Percentiles rank a stretch among this genome's conserved stretches.
Conservation (phyloP, 345 rosid species). For the Xanthoceras sorbifolium region DNA sequence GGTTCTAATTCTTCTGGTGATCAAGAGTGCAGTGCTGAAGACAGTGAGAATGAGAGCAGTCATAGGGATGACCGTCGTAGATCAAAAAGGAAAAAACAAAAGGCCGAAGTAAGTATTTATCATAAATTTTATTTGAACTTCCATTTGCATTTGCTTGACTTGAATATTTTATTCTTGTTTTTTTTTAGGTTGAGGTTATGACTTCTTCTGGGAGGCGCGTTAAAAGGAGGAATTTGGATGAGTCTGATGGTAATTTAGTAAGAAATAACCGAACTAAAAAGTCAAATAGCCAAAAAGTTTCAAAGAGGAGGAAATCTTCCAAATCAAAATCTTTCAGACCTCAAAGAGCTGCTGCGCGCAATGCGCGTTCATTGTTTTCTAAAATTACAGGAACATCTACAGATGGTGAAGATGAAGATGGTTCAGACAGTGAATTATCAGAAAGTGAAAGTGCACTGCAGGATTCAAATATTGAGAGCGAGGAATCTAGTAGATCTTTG, state of each 20-base stretch:
- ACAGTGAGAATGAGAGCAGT: conserved; percentile 60
- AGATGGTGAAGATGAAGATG: conserved; percentile 72
- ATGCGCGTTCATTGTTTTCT: conserved; percentile 83
- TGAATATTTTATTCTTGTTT: conserved; percentile 6
- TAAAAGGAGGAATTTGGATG: conserved; percentile 83
- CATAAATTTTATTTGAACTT: neutral
- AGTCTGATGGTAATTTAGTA: conserved; percentile 52
- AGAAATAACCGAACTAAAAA: conserved; percentile 50
- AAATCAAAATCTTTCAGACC: conserved; percentile 78
- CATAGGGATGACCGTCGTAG: conserved; percentile 62
- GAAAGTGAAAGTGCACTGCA: conserved; percentile 67
- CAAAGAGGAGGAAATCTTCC: conserved; percentile 55
- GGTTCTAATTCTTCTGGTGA: conserved; percentile 61
- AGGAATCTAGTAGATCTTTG: conserved; percentile 63
- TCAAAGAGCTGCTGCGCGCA: conserved; percentile 92
- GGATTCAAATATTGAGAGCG: conserved; percentile 61
- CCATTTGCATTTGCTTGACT: conserved; percentile 15
- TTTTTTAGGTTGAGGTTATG: conserved; percentile 69
- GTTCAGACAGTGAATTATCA: conserved; percentile 67
- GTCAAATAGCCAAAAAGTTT: conserved; percentile 54
- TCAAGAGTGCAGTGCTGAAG: conserved; percentile 60
- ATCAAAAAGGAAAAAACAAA: conserved; percentile 71
- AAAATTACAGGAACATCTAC: conserved; percentile 79
- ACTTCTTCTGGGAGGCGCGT: conserved; percentile 94
- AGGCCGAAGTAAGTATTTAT: conserved; percentile 58